Conservation (phyloP, 2,329 filamentous ascomycete genomes). For the Aspergillus piperis region DNA sequence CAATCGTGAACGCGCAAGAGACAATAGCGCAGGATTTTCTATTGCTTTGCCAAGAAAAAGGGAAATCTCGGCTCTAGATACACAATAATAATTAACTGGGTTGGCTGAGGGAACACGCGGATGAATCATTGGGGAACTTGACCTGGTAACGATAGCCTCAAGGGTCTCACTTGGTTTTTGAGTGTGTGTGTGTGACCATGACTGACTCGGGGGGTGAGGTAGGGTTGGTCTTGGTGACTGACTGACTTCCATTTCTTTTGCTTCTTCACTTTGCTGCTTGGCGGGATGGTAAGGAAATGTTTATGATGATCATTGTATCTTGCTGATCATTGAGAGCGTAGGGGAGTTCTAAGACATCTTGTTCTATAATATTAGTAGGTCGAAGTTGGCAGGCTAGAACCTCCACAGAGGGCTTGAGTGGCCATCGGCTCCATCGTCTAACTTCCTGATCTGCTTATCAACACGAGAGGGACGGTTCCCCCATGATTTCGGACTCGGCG, state of each 20-base stretch:
- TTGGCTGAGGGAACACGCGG: not conserved
- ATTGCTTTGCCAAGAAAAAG: not conserved
- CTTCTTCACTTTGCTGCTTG: no score
- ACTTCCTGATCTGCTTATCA: not conserved
- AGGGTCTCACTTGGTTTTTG: no score
- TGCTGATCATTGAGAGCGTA: no score
- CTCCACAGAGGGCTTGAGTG: not conserved
- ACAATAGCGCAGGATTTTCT: not conserved
- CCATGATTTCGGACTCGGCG: not conserved
- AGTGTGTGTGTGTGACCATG: no score
- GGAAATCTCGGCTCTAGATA: not conserved
- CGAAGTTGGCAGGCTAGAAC: not conserved
- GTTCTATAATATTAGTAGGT: no score
- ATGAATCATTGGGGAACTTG: not conserved
- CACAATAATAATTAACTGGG: not conserved
- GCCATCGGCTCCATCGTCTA: not conserved
- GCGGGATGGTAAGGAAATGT: no score
- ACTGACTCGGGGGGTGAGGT: no score
- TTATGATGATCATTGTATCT: no score
- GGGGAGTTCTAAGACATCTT: no score
- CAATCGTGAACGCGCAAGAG: not conserved
- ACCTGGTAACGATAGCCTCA: no score
- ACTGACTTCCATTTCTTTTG: no score
- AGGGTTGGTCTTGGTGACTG: no score
- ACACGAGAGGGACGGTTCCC: not conserved